Base-by-base conservation (phyloP, 495 filamentous ascomycete genomes). In the Penicillium soppii region DNA sequence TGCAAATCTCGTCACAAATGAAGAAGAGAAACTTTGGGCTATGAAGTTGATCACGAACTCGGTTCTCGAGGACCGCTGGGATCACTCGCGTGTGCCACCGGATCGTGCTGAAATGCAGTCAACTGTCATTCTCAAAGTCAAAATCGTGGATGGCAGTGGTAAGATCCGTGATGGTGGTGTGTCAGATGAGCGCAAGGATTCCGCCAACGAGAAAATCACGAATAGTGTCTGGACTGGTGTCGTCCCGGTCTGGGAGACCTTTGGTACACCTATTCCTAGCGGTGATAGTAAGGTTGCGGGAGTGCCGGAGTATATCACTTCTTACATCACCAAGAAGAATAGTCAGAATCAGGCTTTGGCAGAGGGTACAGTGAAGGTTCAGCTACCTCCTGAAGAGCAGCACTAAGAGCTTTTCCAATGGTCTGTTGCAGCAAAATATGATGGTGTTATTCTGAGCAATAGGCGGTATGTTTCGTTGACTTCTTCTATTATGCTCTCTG, bases 21-120 rank as follows among this genome's bases (percentile, higher is more conserved):
- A 67, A 2, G 80, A 75, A 6, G 91, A 96, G 66, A 91, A 92
- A 63, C 65, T 88, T 5, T 96, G 80, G 73, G 92, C 91, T 1
- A 88, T 97, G 86, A 69, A 87, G 53, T 68, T 89, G 19, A 82
- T 97, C 55, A 96, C 92, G 5, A 80, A 96, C 63, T 76, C 78
- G 7, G 81, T 94, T 5, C 78, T 92, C 2, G 68, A 80, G 1
- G 66, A 73, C 13, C 85, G 91, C 8, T 96, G 89, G 84, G 68
- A 71, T 5, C 70, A 87, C 62, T 79, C 87, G 9, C 81, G 91
- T 3, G 69, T 82, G 7, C 91, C 91, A 12, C 90, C 90, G 1
- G 86, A 82, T 47, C 70, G 72, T 32, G 80, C 84, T 3, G 92
- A 97, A 75, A 80, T 96, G 80, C 81, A 79, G 37, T 84, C 81